These are phyloP conservation scores for Spathaspora sp. DNA, from an alignment of 1,139 yeast genomes.

Conservation along the genomic window DNA sequence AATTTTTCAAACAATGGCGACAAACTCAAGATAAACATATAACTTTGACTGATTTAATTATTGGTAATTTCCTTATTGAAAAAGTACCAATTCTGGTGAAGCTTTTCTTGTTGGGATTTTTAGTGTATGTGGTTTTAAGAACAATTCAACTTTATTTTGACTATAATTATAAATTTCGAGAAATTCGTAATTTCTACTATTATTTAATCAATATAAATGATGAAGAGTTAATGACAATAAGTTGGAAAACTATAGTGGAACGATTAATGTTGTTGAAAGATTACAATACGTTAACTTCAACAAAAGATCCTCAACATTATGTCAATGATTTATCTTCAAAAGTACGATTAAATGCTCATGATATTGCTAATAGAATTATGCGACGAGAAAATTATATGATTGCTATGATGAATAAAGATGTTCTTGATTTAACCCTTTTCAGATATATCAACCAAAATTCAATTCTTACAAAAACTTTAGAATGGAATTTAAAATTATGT, in stretches of 20 bases:
- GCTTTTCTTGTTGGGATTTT: constrained; percentile 61
- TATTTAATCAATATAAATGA: constrained; percentile 73
- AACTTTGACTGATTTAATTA: constrained; percentile 47
- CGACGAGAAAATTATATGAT: constrained; percentile 90
- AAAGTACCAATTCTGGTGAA: constrained; percentile 52
- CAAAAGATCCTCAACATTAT: constrained; percentile 33
- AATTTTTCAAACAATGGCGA: constrained; percentile 25
- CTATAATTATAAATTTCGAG: constrained; percentile 52
- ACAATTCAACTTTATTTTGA: constrained; percentile 59
- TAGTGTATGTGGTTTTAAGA: constrained; percentile 55
- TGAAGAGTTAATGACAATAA: constrained; percentile 81
- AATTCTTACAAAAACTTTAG: constrained; percentile 80
- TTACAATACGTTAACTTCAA: constrained; percentile 68
- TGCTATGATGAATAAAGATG: constrained; percentile 79
- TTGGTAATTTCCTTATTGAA: constrained; percentile 56
- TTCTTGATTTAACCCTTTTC: constrained; percentile 55
- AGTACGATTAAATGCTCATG: constrained; percentile 83
- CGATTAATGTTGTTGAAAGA: constrained; percentile 73
- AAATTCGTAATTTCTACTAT: constrained; percentile 62
- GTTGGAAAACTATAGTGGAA: constrained; percentile 89
- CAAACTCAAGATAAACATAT: constrained; percentile 19
- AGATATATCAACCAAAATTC: constrained; percentile 24
- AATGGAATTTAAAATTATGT: constrained; percentile 91
- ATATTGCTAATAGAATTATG: constrained; percentile 94
- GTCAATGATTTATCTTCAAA: constrained; percentile 64